Conservation (phyloP, 2,329 filamentous ascomycete genomes). For the Ophiocordyceps camponoti-leonardi region DNA sequence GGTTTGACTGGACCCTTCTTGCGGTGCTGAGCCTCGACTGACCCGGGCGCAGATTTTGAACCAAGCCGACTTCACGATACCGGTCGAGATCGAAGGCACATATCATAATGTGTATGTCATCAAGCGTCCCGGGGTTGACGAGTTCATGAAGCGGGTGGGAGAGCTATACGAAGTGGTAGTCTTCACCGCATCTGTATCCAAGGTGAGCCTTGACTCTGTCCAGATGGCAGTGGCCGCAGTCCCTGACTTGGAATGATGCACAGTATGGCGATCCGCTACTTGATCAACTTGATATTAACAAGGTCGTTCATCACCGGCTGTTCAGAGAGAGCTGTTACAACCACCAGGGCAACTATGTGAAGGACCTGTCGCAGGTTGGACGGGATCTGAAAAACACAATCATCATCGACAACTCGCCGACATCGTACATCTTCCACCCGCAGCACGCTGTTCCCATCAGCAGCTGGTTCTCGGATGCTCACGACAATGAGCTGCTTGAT, state of each 20-base stretch:
- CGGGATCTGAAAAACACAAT: conserved; percentile 94
- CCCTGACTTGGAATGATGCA: not conserved
- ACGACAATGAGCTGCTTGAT: conserved; percentile 96
- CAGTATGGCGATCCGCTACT: conserved; percentile 92
- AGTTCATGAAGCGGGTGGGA: conserved; percentile 97
- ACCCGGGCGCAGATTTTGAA: conserved; percentile 58
- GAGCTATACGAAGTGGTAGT: conserved; percentile 98
- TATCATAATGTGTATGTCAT: conserved; percentile 99
- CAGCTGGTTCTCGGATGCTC: conserved; percentile 99
- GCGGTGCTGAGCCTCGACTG: not conserved
- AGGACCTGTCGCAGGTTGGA: conserved; percentile 93
- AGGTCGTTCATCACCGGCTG: conserved; percentile 85
- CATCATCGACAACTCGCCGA: conserved; percentile 98
- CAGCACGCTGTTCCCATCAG: conserved; percentile 98
- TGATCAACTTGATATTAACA: conserved; percentile 93
- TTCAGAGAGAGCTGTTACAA: conserved; percentile 99
- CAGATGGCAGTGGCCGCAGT: not conserved
- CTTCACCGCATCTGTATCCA: conserved; percentile 95
- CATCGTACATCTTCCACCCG: conserved; percentile 98
- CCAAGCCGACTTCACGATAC: conserved; percentile 97
- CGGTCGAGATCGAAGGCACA: conserved; percentile 95
- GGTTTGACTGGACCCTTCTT: conserved; percentile 28
- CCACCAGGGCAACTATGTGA: conserved; percentile 98
- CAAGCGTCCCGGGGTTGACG: conserved; percentile 93
- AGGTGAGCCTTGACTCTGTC: conserved; percentile 34